Evolutionary conservation across 768 basidiomycete species (phyloP).

Genomic region (Termitomyces sp.): DNA sequence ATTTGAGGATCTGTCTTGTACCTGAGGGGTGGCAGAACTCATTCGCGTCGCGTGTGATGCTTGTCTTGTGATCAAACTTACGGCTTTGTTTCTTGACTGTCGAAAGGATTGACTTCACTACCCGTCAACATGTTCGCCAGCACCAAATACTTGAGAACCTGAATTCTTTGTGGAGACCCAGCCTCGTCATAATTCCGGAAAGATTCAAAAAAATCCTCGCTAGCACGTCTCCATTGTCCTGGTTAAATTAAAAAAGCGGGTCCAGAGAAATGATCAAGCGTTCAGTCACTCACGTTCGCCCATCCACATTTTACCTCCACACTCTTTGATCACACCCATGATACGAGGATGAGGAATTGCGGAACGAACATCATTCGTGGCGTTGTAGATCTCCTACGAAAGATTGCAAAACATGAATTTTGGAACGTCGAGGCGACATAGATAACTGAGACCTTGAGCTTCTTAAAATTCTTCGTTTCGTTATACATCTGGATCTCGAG

Average conservation of each 20-base stretch:
- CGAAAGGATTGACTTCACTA: constrained; percentile 98
- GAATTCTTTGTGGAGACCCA: constrained; percentile 92
- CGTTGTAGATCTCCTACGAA: constrained; percentile 91
- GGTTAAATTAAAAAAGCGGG: not conserved
- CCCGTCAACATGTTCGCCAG: constrained; percentile 98
- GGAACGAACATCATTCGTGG: constrained; percentile 85
- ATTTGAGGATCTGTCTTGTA: constrained; percentile 97
- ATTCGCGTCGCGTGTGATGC: not conserved
- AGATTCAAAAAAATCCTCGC: constrained; percentile 98
- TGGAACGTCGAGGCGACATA: not conserved
- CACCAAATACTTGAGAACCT: constrained; percentile 97
- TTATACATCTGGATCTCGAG: constrained; percentile 99
- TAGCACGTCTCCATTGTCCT: constrained; percentile 97
- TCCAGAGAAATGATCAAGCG: not conserved
- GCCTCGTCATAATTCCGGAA: constrained; percentile 99
- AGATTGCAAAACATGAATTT: not conserved
- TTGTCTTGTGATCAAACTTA: constrained; percentile 33
- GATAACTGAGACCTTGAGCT: constrained; percentile 65
- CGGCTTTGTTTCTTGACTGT: constrained; percentile 99
- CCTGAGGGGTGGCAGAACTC: constrained; percentile 30
- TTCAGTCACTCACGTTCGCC: constrained; percentile 69
- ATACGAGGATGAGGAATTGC: constrained; percentile 98
- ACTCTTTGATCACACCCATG: constrained; percentile 99
- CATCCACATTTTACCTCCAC: constrained; percentile 99
- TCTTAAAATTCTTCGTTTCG: constrained; percentile 92